These are phyloP conservation scores for Vigna unguiculata DNA, from an alignment of 306 rosid species.

Conservation along the genomic window DNA sequence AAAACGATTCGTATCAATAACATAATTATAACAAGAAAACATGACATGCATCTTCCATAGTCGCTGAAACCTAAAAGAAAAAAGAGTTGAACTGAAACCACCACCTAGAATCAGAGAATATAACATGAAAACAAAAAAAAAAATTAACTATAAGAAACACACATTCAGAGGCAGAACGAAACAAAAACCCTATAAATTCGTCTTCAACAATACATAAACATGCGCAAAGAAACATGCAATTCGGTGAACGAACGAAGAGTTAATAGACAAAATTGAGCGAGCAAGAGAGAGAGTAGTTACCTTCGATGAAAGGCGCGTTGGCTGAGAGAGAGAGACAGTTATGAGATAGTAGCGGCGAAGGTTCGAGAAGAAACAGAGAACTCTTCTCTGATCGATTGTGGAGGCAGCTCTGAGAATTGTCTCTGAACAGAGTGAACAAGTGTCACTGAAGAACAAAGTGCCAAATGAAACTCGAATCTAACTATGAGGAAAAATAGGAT, in stretches of 20 bases:
- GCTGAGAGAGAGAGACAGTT: not conserved
- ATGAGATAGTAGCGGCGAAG: not conserved
- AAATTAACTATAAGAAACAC: not conserved
- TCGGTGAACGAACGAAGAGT: not conserved
- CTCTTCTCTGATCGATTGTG: not conserved
- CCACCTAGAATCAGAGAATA: not conserved
- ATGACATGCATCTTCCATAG: slow-evolving; percentile 2
- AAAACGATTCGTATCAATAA: no score
- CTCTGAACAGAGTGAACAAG: not conserved
- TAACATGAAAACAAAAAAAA: not conserved
- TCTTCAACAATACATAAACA: not conserved
- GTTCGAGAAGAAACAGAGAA: slow-evolving; percentile 6
- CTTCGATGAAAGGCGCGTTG: not conserved
- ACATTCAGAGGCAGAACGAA: not conserved
- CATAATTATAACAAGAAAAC: not conserved
- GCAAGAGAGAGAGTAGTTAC: slow-evolving; percentile 26
- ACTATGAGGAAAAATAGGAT: not conserved
- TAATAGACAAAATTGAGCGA: not conserved
- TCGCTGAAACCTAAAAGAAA: slow-evolving; percentile 20
- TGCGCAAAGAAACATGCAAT: not conserved
- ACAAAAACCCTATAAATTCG: not conserved
- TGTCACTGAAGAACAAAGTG: not conserved
- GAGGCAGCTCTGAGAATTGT: not conserved
- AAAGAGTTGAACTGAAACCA: not conserved
- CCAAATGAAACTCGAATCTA: not conserved